Conservation (phyloP, 164 flowering plant species). For the Buxus sempervirens region DNA sequence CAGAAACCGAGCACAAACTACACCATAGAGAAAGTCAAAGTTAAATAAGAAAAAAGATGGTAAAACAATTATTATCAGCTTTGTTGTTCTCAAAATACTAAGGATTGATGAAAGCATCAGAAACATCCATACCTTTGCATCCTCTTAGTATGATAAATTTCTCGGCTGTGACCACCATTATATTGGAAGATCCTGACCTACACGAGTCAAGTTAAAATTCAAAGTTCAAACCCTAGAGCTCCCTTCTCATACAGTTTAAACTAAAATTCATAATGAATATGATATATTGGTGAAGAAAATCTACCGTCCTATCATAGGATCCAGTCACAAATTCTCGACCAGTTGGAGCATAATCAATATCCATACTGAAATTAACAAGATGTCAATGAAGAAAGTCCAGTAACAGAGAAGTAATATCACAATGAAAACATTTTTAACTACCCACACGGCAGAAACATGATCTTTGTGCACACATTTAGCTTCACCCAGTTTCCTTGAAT, state of each 20-base stretch:
- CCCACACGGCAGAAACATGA: conserved; percentile 98
- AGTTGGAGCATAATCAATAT: conserved; percentile 95
- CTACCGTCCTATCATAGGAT: conserved; percentile 93
- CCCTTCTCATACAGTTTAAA: neutral
- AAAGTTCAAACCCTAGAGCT: neutral
- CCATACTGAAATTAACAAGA: conserved; percentile 62
- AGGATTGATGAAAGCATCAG: neutral
- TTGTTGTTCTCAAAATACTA: neutral
- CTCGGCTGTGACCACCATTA: conserved; percentile 93
- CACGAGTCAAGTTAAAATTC: conserved; percentile 9
- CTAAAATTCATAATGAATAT: neutral
- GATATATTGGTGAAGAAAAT: conserved; percentile 20
- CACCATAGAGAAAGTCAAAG: neutral
- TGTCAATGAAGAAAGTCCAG: neutral
- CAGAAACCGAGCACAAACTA: conserved; percentile 1
- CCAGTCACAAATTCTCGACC: conserved; percentile 98
- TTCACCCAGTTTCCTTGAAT: conserved; percentile 70
- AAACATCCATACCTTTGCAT: conserved; percentile 77
- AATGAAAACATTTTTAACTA: neutral
- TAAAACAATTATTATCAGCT: neutral
- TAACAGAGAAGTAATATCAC: neutral
- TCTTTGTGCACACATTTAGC: conserved; percentile 91
- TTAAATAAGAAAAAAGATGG: neutral
- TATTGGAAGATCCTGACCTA: conserved; percentile 88
- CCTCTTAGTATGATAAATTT: conserved; percentile 92